phyloP scores from a whole-genome alignment of 805 yeast genomes.

The Wickerhamiella kurtzmanii region DNA sequence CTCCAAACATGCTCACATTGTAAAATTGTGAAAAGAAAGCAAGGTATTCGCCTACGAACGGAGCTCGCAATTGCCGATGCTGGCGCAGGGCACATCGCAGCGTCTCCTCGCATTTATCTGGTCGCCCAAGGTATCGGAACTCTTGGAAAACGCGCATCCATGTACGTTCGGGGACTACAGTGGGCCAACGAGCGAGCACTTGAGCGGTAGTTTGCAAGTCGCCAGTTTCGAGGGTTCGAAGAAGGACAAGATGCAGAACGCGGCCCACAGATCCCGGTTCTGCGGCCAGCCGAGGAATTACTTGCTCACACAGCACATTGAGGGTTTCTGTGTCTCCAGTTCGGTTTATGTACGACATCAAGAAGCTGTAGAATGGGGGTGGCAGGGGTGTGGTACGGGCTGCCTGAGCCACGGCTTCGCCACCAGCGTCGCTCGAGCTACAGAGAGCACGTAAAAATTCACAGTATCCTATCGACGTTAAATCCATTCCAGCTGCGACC shows the following conservation, averaged over 20 bases:
- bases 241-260: constrained; percentile 16
- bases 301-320: neutral
- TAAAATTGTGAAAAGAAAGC: constrained; percentile 15
- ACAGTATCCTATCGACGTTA: neutral
- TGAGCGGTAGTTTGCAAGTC: constrained; percentile 18
- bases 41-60: constrained; percentile 20
- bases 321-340: neutral
- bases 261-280: neutral
- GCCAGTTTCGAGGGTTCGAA: constrained; percentile 19
- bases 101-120: constrained; percentile 20
- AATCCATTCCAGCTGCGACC: neutral
- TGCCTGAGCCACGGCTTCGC: neutral
- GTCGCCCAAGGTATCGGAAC: constrained; percentile 20
- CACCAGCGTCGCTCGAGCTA: constrained; percentile 1
- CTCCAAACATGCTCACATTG: constrained; percentile 14
- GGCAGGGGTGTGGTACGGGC: neutral
- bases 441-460: neutral
- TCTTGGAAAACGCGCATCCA: constrained; percentile 19
- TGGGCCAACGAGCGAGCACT: constrained; percentile 15
- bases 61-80: constrained; percentile 11
- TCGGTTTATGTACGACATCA: neutral
- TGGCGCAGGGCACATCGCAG: constrained; percentile 10
- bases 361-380: neutral
- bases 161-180: constrained; percentile 14
- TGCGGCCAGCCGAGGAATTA: neutral